phyloP scores from a whole-genome alignment of 1,284 basidiomycete genomes.

The Pascua sp. region DNA sequence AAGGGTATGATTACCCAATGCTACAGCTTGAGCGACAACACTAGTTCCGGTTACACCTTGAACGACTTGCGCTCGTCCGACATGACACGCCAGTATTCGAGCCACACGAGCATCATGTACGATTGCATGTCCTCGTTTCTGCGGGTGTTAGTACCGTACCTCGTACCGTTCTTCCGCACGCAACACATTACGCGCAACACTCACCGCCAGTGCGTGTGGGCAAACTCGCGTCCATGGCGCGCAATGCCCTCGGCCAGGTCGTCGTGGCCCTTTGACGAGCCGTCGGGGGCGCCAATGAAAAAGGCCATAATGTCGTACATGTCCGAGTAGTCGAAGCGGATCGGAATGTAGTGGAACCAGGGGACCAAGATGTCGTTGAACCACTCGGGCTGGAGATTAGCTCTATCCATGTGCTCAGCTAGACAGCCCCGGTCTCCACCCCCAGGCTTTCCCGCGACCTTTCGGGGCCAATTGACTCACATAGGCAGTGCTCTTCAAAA shows the following conservation, averaged over 20 bases:
- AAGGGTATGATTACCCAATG: too few relatives aligned
- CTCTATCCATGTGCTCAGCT: background rate
- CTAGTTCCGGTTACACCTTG: too few relatives aligned
- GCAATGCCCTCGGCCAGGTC: conserved; percentile 50
- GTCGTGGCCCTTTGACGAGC: conserved; percentile 39
- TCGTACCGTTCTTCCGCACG: too few relatives aligned
- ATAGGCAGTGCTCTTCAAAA: conserved; percentile 42
- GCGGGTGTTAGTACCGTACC: too few relatives aligned
- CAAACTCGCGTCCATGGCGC: conserved; percentile 41
- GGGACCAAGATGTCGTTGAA: conserved; percentile 37
- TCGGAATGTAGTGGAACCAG: conserved; percentile 48
- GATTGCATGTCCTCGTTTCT: conserved; percentile 49
- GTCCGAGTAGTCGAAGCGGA: conserved; percentile 46
- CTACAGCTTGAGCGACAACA: too few relatives aligned
- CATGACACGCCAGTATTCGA: conserved; percentile 40
- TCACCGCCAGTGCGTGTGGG: conserved; percentile 44
- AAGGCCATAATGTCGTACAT: conserved; percentile 51
- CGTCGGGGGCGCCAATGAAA: conserved; percentile 51
- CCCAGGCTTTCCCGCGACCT: background rate
- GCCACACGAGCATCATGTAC: conserved; percentile 38
- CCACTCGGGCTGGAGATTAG: conserved; percentile 28
- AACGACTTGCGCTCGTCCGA: conserved; percentile 27
- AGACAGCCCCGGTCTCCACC: too few relatives aligned
- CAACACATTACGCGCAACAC: too few relatives aligned
- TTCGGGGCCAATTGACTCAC: conserved; percentile 19